Conservation (phyloP, 192 early-diverging fungal species). For the Podila horticola region DNA sequence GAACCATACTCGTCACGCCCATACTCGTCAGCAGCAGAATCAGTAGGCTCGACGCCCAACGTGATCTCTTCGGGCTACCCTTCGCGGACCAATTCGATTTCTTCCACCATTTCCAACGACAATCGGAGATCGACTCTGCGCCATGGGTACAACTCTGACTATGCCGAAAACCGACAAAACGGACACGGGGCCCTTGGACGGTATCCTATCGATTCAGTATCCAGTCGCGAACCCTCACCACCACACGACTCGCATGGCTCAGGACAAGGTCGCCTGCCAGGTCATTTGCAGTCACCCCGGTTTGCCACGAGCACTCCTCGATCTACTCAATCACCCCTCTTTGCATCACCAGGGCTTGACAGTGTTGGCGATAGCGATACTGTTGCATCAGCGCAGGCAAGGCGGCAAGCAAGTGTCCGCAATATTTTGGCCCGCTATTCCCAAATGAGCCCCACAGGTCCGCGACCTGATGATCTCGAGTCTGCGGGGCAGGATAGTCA, state of each 20-base stretch:
- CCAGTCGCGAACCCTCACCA: conserved; percentile 25
- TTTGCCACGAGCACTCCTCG: not conserved
- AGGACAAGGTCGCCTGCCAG: conserved; percentile 2
- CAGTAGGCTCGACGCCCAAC: conserved; percentile 1
- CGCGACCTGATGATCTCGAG: not conserved
- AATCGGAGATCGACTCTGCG: not conserved
- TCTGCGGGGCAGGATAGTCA: not conserved
- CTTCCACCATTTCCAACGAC: conserved; percentile 8
- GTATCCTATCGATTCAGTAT: not conserved
- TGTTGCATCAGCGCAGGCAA: not conserved
- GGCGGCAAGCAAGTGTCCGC: conserved; percentile 24
- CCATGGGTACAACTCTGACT: conserved; percentile 23
- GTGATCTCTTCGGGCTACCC: conserved; percentile 24
- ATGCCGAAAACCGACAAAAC: conserved; percentile 3
- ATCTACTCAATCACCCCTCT: not conserved
- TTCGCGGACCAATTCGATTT: conserved; percentile 10
- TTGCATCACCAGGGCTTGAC: conserved; percentile 1
- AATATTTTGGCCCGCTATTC: conserved; percentile 37
- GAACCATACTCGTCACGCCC: conserved; percentile 20
- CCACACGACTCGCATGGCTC: conserved; percentile 8
- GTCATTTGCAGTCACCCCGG: not conserved
- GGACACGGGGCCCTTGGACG: not conserved
- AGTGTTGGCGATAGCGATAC: not conserved
- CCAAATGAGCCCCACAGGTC: conserved; percentile 2
- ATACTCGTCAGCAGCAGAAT: not conserved